Evolutionary conservation across 179 eudicot species (phyloP).

Genomic region (Spergularia azorica): DNA sequence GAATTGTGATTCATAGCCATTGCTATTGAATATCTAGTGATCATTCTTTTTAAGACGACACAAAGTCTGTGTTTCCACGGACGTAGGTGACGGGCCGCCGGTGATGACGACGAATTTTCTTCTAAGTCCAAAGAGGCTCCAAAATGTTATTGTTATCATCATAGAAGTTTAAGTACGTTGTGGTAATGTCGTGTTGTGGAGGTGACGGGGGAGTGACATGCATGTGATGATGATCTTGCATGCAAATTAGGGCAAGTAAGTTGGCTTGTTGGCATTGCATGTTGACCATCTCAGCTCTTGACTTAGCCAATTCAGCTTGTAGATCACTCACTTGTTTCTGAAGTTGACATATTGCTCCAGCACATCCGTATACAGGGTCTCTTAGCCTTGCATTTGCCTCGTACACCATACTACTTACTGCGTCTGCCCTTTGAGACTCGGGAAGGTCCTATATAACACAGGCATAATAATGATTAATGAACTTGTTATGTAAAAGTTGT

Average conservation of each 20-base stretch:
- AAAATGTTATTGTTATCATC: conserved; percentile 41
- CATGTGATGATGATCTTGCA: conserved; percentile 35
- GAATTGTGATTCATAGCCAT: background rate
- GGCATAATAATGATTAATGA: conserved; percentile 1
- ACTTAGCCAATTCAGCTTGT: conserved; percentile 64
- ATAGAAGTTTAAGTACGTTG: conserved; percentile 34
- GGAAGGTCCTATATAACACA: conserved; percentile 50
- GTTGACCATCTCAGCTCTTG: conserved; percentile 49
- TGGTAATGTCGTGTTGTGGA: conserved; percentile 16
- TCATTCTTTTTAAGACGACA: too few species aligned
- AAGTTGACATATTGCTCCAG: conserved; percentile 60
- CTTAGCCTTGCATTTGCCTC: conserved; percentile 67
- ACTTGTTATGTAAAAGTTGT: too few species aligned
- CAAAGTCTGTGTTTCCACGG: too few species aligned
- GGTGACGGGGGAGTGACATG: conserved; percentile 14
- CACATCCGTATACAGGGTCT: conserved; percentile 76
- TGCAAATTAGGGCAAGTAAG: conserved; percentile 42
- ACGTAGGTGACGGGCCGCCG: too few species aligned
- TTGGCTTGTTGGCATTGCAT: conserved; percentile 58
- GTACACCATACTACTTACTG: conserved; percentile 83
- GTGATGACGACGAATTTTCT: too few species aligned
- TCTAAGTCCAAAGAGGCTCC: conserved; percentile 61
- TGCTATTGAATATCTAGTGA: background rate
- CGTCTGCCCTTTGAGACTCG: conserved; percentile 61
- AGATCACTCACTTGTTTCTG: conserved; percentile 59